A percentile compares a stretch with the other conserved stretches of the same genome.
Evolutionary conservation across 352 stramenopile species (phyloP).

Genomic region (Globisporangium sylvaticum): DNA sequence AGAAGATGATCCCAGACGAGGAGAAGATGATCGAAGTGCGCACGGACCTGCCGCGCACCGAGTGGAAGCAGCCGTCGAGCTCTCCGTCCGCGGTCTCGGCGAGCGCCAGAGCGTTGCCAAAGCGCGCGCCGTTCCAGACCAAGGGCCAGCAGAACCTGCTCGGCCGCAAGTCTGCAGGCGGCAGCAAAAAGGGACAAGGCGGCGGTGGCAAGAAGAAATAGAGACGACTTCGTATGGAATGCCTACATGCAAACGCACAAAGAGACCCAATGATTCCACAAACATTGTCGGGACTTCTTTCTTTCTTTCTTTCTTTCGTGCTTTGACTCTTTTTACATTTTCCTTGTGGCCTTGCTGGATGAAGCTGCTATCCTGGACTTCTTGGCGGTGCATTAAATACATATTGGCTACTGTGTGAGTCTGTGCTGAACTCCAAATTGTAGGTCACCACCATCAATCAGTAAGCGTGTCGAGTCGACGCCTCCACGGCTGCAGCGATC

Average conservation of each 20-base stretch:
- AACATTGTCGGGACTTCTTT: not conserved
- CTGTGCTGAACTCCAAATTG: not conserved
- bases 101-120: constrained; percentile 13
- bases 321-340: not conserved
- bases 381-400: not conserved
- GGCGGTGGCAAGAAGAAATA: constrained; percentile 27
- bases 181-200: constrained; percentile 11
- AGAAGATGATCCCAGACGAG: constrained; percentile 65
- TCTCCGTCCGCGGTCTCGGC: constrained; percentile 9
- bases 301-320: not conserved
- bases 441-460: not conserved
- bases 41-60: constrained; percentile 64
- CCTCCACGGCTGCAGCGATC: constrained; percentile 55
- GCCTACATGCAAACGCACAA: constrained; percentile 9
- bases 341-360: not conserved
- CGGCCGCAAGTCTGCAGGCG: constrained; percentile 23
- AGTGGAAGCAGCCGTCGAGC: constrained; percentile 35
- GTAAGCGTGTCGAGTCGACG: constrained; percentile 24
- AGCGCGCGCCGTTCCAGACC: constrained; percentile 18
- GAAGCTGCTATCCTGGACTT: not conserved
- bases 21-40: constrained; percentile 52
- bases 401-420: not conserved
- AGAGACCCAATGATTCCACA: constrained; percentile 21
- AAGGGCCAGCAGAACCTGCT: constrained; percentile 30
- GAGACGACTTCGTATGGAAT: constrained; percentile 8